A percentile compares a stretch with the other conserved stretches of the same genome.
Evolutionary conservation across 345 rosid genomes (phyloP).

Genomic region (Clausena lansium): DNA sequence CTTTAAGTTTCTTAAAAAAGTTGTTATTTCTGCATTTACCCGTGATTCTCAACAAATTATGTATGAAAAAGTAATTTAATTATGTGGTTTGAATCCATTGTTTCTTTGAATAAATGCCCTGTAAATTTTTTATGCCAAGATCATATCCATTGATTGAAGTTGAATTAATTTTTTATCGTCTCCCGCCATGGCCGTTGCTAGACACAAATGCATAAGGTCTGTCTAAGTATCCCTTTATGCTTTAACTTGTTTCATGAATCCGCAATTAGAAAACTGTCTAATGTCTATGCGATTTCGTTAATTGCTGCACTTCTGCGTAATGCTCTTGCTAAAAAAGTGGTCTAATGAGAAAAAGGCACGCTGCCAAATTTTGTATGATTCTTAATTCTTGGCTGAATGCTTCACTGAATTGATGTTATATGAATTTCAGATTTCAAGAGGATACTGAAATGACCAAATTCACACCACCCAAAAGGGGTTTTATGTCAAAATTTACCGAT

Average conservation of each 20-base stretch:
- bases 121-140: conserved; percentile 16
- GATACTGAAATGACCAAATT: conserved; percentile 22
- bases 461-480: not conserved
- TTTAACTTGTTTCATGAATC: not conserved
- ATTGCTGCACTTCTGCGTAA: not conserved
- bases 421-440: conserved; percentile 37
- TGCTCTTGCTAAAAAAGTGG: not conserved
- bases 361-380: not conserved
- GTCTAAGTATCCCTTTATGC: not conserved
- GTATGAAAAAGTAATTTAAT: conserved; percentile 2
- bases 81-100: conserved; percentile 2
- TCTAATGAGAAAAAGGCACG: not conserved
- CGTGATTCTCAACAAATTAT: conserved; percentile 14
- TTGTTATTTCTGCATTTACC: conserved; percentile 5
- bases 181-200: conserved; percentile 30
- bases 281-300: not conserved
- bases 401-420: not conserved
- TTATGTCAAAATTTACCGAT: conserved; percentile 8
- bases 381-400: not conserved
- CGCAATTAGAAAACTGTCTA: not conserved
- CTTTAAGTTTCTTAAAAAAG: conserved; percentile 10
- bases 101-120: not conserved
- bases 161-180: not conserved
- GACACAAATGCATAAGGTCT: conserved; percentile 34
- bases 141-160: conserved; percentile 11